Percentiles rank a stretch among this genome's conserved stretches.
Conservation (phyloP, 2,329 filamentous ascomycete genomes). For the Colletotrichum sp. region DNA sequence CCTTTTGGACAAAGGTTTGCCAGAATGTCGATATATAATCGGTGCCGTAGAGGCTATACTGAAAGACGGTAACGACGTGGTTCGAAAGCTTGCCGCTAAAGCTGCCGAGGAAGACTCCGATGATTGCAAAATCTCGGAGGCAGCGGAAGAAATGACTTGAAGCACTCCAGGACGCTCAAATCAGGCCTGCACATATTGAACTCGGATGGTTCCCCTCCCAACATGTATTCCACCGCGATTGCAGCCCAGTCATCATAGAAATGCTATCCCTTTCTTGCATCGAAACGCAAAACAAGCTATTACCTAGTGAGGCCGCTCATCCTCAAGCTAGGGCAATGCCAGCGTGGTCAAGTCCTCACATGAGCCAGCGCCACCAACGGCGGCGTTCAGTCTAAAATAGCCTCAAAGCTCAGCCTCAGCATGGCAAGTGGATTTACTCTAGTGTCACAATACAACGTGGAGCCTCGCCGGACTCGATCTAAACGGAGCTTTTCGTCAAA, state of each 20-base stretch:
- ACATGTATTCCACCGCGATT: background rate
- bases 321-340: background rate
- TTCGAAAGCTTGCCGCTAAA: background rate
- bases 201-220: background rate
- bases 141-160: background rate
- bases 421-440: background rate
- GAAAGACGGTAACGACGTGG: background rate
- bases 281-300: background rate
- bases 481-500: background rate
- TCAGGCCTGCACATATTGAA: background rate
- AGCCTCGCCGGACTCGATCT: background rate
- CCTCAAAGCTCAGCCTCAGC: background rate
- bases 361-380: background rate
- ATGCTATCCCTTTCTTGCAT: background rate
- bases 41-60: background rate
- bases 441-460: background rate
- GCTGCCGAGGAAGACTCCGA: background rate
- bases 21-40: background rate
- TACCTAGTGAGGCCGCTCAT: background rate
- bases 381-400: background rate
- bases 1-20: background rate
- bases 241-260: background rate
- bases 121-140: background rate
- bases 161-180: background rate
- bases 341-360: background rate